Base-by-base conservation (phyloP, 176 grass and related monocot genomes). In the Aegilops longissima region DNA sequence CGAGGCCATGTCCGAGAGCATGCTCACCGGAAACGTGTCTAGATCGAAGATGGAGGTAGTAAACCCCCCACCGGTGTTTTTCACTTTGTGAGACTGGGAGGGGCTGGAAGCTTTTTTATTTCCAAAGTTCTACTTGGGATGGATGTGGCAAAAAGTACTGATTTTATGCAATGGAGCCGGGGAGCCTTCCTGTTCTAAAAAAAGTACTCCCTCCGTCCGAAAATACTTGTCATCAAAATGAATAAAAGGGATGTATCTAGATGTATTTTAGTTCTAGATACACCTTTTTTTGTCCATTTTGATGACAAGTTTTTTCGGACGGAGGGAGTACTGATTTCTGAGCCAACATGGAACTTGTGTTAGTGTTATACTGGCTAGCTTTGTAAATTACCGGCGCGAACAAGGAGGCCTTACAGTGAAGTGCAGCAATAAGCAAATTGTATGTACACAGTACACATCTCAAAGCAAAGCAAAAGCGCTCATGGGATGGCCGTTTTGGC, bases 1-100 rank as follows among this genome's bases (percentile, higher is more conserved):
- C 2, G 90, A 93, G 52, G 59, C 80, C 56, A 84, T 81, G 24
- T 42, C 35, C 2, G 49, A 87, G 44, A 98, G 84, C 66, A 74
- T 91, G 62, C 45, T 74, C 24, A 93, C 76, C 2, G 93, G 89
- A 1, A 98, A 98, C 9, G 62, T 83, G 21, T 83, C 93, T 8
- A 85, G 81, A 73, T 89, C 95, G 5, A 91, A 87, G 49, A 78
- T 82, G 82, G 83, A 91, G 52, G 66, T 76, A 6, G 73, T 87
- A 66, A 83, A 89, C 77, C 76, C 91, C 1, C 82, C 88, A 2
- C 95, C 80, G 0, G 84, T 80, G 78, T 95, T 84, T 77, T 98
- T 98, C 91, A 88, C 86, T n/a, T 84, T 98, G 30, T 98, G 87
- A 98, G 76, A 47, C 18, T 14, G 20, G 25, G 12, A 88, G 82